Evolutionary conservation across 2,329 filamentous ascomycete species (phyloP).

Genomic region (Neonectria ditissima): DNA sequence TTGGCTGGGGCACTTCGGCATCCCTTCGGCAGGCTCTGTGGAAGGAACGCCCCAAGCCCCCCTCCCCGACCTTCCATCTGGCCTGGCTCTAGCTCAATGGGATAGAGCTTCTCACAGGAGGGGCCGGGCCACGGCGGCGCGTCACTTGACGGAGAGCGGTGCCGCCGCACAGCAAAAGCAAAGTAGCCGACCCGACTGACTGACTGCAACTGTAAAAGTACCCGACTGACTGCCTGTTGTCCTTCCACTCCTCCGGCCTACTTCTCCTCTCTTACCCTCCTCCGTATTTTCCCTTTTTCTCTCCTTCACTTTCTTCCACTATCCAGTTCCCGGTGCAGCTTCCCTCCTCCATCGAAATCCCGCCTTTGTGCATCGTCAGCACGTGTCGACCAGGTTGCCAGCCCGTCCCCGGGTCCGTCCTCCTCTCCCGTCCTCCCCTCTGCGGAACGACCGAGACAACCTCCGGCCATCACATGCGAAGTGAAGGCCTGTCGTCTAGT

Average conservation of each 20-base stretch:
- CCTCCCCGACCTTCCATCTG: constrained; percentile 4
- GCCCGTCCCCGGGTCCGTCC: constrained; percentile 1
- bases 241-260: constrained; percentile 40
- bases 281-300: constrained; percentile 7
- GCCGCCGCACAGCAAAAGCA: constrained; percentile 17
- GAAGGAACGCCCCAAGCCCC: background rate
- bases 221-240: constrained; percentile 12
- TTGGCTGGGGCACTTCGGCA: constrained; percentile 26
- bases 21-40: constrained; percentile 24
- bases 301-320: constrained; percentile 9
- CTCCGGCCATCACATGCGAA: constrained; percentile 34
- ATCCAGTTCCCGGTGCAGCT: constrained; percentile 9
- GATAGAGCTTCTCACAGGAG: constrained; percentile 17
- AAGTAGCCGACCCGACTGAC: background rate
- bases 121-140: constrained; percentile 31
- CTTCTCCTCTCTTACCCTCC: constrained; percentile 18
- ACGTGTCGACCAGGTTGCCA: constrained; percentile 24
- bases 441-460: constrained; percentile 27
- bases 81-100: background rate
- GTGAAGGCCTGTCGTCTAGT: background rate
- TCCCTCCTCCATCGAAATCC: constrained; percentile 2
- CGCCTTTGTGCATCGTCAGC: constrained; percentile 20
- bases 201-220: background rate
- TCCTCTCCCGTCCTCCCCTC: constrained; percentile 18
- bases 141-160: constrained; percentile 39